Base-by-base conservation (phyloP, 805 yeast species). In the Candida xiaguanensis region DNA sequence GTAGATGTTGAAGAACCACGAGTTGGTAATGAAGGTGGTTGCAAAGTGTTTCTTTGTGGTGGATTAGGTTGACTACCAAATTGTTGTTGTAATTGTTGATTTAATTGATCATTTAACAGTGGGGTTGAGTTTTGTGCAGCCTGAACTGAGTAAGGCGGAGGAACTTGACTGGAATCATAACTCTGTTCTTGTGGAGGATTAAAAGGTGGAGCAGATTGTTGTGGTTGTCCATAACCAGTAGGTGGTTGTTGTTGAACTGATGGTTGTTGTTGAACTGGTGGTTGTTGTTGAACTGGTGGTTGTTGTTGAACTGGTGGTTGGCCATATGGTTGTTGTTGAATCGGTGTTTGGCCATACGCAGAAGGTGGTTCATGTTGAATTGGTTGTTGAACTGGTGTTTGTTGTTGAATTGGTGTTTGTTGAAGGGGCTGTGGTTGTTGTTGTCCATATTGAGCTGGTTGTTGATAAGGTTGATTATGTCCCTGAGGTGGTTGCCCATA, bases 391-490 rank as follows among this genome's bases (percentile, higher is more conserved):
- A 16, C 38, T 42, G 32, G 28, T 23, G 34, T 9, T 8, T 30
- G 39, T n/a, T 39, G 42, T 12, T 12, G 38, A 22, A 22, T n/a
- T n/a, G n/a, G n/a, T 8, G 31, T 14, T 18, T 24, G 35, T 13
- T 24, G 22, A 12, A 16, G 34, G 40, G 32, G 28, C 19, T 30
- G 39, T n/a, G 36, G 42, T 12, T 12, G 38, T 16, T 19, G 48
- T 18, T 35, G 42, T n/a, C 30, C 26, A 4, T 34, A 33, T 15
- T 26, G 36, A 12, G 27, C 28, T 26, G 35, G 39, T 20, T 36
- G 44, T 8, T 19, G 40, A 5, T 25, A 32, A 14, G 29, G 46
- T 17, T 36, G 43, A 19, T 42, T 36, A 13, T 43, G 38, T 20
- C 26, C 32, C n/a, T 24, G 14, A 13, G 28, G 31, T 20, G 14